phyloP scores from a whole-genome alignment of 768 basidiomycete genomes.

The Kwoniella bestiolae region DNA sequence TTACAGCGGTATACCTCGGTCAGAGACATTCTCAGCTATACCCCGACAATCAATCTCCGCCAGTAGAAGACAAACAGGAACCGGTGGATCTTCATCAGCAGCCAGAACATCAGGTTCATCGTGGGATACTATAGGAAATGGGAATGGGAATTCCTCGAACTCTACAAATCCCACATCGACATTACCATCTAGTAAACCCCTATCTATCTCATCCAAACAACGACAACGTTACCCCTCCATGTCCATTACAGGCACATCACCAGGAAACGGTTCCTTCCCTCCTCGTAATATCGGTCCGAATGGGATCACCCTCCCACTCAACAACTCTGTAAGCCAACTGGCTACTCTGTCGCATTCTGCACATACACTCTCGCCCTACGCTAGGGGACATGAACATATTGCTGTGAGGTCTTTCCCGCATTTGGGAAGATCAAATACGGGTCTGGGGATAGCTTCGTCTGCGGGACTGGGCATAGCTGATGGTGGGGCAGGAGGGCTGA shows the following conservation, averaged over 20 bases:
- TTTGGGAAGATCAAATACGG: constrained; percentile 36
- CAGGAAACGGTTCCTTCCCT: constrained; percentile 37
- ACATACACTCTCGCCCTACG: constrained; percentile 93
- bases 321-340: constrained; percentile 79
- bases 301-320: constrained; percentile 59
- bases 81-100: constrained; percentile 26
- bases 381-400: constrained; percentile 85
- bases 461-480: neutral
- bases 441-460: neutral
- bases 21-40: constrained; percentile 24
- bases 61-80: neutral
- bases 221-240: constrained; percentile 7
- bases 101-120: constrained; percentile 27
- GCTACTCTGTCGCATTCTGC: constrained; percentile 85
- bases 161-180: constrained; percentile 22
- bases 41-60: constrained; percentile 12
- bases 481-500: neutral
- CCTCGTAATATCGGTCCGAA: constrained; percentile 40
- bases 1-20: constrained; percentile 8
- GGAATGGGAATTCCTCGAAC: constrained; percentile 7
- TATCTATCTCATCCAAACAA: constrained; percentile 34
- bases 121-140: constrained; percentile 24
- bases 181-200: constrained; percentile 36
- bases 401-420: constrained; percentile 86
- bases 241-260: constrained; percentile 33